Conservation (phyloP, 202 grass and related monocot species). For the Schoenoplectus triqueter region DNA sequence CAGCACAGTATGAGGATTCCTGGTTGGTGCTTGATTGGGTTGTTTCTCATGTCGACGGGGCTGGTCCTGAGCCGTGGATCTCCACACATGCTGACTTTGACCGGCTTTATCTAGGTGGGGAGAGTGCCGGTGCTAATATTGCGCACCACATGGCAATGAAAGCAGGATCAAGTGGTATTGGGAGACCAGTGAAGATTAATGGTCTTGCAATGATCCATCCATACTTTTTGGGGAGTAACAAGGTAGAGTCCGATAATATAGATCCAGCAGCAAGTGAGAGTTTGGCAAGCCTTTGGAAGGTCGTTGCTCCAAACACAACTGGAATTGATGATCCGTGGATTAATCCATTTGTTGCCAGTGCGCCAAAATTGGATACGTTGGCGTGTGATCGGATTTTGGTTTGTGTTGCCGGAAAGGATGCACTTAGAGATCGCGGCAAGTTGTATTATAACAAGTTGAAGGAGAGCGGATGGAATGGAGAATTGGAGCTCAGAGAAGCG, state of each 20-base stretch:
- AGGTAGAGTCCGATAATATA: slow-evolving; percentile 57
- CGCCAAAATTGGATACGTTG: slow-evolving; percentile 48
- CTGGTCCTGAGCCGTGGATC: slow-evolving; percentile 51
- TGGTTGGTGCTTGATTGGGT: slow-evolving; percentile 73
- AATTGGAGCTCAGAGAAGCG: slow-evolving; percentile 55
- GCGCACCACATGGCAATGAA: slow-evolving; percentile 72
- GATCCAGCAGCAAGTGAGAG: slow-evolving; percentile 45
- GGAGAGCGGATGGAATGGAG: slow-evolving; percentile 64
- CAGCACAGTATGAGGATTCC: slow-evolving; percentile 64
- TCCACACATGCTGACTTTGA: slow-evolving; percentile 55
- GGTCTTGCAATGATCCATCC: slow-evolving; percentile 77
- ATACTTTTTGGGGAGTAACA: slow-evolving; percentile 59
- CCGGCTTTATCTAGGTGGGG: slow-evolving; percentile 60
- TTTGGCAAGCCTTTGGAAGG: slow-evolving; percentile 62
- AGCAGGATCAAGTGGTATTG: slow-evolving; percentile 42
- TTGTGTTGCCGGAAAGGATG: slow-evolving; percentile 56
- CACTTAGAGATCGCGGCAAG: slow-evolving; percentile 62
- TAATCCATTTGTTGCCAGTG: slow-evolving; percentile 60
- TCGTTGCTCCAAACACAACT: slow-evolving; percentile 58
- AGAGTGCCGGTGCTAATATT: slow-evolving; percentile 74
- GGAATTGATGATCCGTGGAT: slow-evolving; percentile 75
- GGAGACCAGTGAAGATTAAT: slow-evolving; percentile 49
- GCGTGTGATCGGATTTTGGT: slow-evolving; percentile 57
- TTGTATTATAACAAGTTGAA: slow-evolving; percentile 54
- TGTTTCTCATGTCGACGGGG: slow-evolving; percentile 47